phyloP scores from a whole-genome alignment of 352 stramenopile genomes.

The Aphanomyces astaci region DNA sequence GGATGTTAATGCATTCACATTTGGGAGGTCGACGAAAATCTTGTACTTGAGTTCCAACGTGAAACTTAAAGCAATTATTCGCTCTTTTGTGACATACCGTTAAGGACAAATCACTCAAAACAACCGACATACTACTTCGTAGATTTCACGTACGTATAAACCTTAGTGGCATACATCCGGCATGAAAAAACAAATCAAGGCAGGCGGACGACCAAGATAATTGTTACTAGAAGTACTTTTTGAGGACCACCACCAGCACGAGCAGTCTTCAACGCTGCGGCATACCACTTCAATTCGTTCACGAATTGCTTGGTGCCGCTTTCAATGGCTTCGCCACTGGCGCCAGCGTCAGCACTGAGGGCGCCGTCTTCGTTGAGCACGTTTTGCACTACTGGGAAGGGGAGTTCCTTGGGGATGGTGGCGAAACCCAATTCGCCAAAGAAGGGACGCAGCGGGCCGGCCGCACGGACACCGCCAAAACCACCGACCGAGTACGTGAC shows the following conservation, averaged over 20 bases:
- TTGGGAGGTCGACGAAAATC: no score
- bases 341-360: neutral
- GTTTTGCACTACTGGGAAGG: neutral
- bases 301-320: neutral
- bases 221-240: neutral
- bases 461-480: slow-evolving; percentile 50
- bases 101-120: no score
- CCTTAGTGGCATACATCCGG: no score
- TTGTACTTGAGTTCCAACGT: no score
- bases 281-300: slow-evolving; percentile 4
- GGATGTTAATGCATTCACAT: no score
- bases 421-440: slow-evolving; percentile 42
- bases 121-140: no score
- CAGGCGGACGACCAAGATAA: no score
- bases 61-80: no score
- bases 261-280: neutral
- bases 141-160: no score
- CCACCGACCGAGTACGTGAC: slow-evolving; percentile 53
- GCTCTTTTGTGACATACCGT: no score
- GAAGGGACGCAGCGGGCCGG: slow-evolving; percentile 34
- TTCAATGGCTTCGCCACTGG: neutral
- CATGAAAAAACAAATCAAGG: no score
- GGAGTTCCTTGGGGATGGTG: neutral
- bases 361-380: slow-evolving; percentile 5
- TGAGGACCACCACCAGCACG: neutral